These are phyloP conservation scores for Penicillium desertorum DNA, from an alignment of 495 filamentous ascomycete species.

Conservation along the genomic window DNA sequence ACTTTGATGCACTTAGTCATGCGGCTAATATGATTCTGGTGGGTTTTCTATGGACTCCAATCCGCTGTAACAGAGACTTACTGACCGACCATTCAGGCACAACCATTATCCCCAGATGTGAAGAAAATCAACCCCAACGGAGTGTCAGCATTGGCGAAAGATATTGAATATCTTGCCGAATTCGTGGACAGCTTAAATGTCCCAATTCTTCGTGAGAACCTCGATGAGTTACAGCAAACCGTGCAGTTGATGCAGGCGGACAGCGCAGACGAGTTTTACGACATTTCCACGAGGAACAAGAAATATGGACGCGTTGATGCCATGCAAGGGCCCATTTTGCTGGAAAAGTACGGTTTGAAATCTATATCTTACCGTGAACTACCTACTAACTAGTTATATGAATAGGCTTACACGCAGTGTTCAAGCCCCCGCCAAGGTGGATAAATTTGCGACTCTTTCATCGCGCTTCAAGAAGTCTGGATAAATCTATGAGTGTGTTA, in stretches of 20 bases:
- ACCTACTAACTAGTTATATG: slow-evolving; percentile 37
- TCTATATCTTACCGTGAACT: background rate
- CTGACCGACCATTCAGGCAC: slow-evolving; percentile 51
- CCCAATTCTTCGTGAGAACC: slow-evolving; percentile 74
- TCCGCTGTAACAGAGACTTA: slow-evolving; percentile 1
- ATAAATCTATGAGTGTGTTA: slow-evolving; percentile 4
- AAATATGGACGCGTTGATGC: slow-evolving; percentile 93
- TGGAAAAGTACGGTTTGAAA: slow-evolving; percentile 72
- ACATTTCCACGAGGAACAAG: slow-evolving; percentile 78
- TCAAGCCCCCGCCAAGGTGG: slow-evolving; percentile 55
- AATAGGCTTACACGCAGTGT: slow-evolving; percentile 62
- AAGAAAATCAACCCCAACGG: slow-evolving; percentile 85
- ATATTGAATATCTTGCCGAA: slow-evolving; percentile 75
- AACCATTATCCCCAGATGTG: slow-evolving; percentile 77
- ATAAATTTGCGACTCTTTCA: slow-evolving; percentile 66
- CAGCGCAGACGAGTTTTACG: slow-evolving; percentile 92
- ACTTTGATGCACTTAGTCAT: slow-evolving; percentile 93
- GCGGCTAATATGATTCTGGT: slow-evolving; percentile 84
- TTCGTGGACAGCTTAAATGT: slow-evolving; percentile 85
- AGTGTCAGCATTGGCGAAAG: slow-evolving; percentile 72
- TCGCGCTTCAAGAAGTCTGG: slow-evolving; percentile 67
- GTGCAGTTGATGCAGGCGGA: slow-evolving; percentile 82
- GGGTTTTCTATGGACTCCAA: slow-evolving; percentile 18
- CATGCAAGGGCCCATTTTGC: slow-evolving; percentile 75
- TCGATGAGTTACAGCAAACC: slow-evolving; percentile 92